Base-by-base conservation (phyloP, 805 yeast genomes). In the Lipomyces orientalis region DNA sequence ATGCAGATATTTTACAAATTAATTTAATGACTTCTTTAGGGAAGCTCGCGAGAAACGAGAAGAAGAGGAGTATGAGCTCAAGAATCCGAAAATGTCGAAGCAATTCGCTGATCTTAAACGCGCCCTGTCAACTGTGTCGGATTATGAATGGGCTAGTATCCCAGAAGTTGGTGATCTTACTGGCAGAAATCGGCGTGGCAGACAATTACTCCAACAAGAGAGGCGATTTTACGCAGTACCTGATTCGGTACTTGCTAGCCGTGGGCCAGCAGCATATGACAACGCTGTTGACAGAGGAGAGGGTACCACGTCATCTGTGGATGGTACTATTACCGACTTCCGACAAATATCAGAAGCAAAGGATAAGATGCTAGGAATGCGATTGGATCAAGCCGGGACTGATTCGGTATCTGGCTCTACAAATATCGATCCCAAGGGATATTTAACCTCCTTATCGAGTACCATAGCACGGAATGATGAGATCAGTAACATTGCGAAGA, bases 151-250 rank as follows among this genome's bases (percentile, higher is more conserved):
- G 99, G 82, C 84, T 4, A 83, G 81, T 68, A 75, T 94, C 2
- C 98, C 98, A 0, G 97, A 92, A 70, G 95, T 91, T 1, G 90
- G 92, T 0, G 98, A 94, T 77, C 81, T 91, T 74, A 95, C 99
- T 0, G 84, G 87, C 74, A 82, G 86, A 65, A 92, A 92, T 77
- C 91, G 93, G 72, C 80, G 98, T 64, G 80, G 84, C 60, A 80
- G 97, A 63, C 77, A 87, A 56, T 82, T 87, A 63, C 84, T 85
- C 58, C 72, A 68, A 54, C 83, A 81, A 72, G 85, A 86, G 66
- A 87, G 88, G 70, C 80, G 97, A 67, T 86, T 85, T 54, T 94
- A 92, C 76, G 92, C 97, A 9, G 90, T 90, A 1, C 95, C 97
- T 0, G 98, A 94, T 76, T 75, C 86, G 1, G 77, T 91, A 6